Base-by-base conservation (phyloP, 306 rosid genomes). In the Vicia villosa region DNA sequence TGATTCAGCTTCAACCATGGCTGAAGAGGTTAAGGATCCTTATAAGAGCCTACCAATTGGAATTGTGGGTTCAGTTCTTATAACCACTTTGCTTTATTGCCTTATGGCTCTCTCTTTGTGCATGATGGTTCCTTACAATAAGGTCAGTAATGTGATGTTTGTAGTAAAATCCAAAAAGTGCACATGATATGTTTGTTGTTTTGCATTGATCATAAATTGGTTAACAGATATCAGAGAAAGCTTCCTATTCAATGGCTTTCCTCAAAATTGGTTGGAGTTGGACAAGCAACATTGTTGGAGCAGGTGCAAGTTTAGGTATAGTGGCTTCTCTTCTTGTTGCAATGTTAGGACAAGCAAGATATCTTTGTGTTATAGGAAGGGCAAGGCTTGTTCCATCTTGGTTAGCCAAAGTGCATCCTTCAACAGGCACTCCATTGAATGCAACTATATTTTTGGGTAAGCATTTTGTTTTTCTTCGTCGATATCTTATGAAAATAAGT, bases 1-100 rank as follows among this genome's bases (percentile, higher is more conserved):
- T 75, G 97, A 93, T 77, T 90, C 98, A 10, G 98, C 89, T 74
- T 90, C 98, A 75, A 93, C 98, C 22, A 76, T 93, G 88, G 98
- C 98, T 20, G 98, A 93, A 74, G 98, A 93, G 79, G 88, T 86
- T 32, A 87, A 81, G 72, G 85, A 83, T 59, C 98, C 97, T 69
- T 76, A 79, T 4, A 87, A 69, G 70, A 85, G 84, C 69, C 86
- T 93, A 20, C 98, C 98, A 6, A 61, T 93, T 66, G 97, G 98
- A 73, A 90, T 93, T 42, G 77, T 88, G 57, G 98, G 98, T 32
- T 90, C 98, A 17, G 98, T 93, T 77, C 83, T 90, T 49, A 84
- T 88, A 71, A 87, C 92, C 78, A 85, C 98, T 14, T 22, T 77
- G 70, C 86, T 93, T 36, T 93, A 93, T 57, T 93, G 98, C 87